A percentile compares a stretch with the other conserved stretches of the same genome.
These are phyloP conservation scores for Annulohypoxylon moriforme DNA, from an alignment of 495 filamentous ascomycete species.

Conservation along the genomic window DNA sequence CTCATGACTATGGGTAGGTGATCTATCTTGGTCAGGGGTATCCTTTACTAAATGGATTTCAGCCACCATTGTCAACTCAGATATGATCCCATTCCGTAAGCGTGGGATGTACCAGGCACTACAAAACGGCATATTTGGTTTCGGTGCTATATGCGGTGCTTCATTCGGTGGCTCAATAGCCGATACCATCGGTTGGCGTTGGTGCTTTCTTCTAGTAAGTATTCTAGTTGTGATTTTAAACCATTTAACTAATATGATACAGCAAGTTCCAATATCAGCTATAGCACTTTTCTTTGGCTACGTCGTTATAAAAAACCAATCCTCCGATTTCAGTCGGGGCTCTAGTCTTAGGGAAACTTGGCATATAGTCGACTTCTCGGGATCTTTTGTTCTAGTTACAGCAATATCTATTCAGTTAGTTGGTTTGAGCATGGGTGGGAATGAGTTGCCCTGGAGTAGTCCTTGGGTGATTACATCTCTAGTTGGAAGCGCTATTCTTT, in stretches of 20 bases:
- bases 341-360: constrained; percentile 56
- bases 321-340: constrained; percentile 27
- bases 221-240: too few relatives aligned
- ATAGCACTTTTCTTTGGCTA: constrained; percentile 65
- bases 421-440: constrained; percentile 70
- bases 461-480: constrained; percentile 65
- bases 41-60: constrained; percentile 9
- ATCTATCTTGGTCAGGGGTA: background rate
- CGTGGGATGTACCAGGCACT: constrained; percentile 73
- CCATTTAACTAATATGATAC: too few relatives aligned
- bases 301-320: constrained; percentile 62
- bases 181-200: constrained; percentile 62
- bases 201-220: constrained; percentile 59
- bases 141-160: constrained; percentile 62
- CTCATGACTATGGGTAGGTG: constrained; percentile 70
- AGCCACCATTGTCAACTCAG: constrained; percentile 74
- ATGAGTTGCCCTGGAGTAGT: constrained; percentile 69
- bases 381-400: constrained; percentile 65
- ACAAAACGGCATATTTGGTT: constrained; percentile 71
- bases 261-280: constrained; percentile 65
- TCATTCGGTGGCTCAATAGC: constrained; percentile 62
- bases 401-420: constrained; percentile 69
- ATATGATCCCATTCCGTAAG: constrained; percentile 71
- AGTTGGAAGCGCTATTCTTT: constrained; percentile 61
- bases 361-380: constrained; percentile 67